Evolutionary conservation across 2,329 filamentous ascomycete species (phyloP).

Genomic region (Pseudogymnoascus sp.): DNA sequence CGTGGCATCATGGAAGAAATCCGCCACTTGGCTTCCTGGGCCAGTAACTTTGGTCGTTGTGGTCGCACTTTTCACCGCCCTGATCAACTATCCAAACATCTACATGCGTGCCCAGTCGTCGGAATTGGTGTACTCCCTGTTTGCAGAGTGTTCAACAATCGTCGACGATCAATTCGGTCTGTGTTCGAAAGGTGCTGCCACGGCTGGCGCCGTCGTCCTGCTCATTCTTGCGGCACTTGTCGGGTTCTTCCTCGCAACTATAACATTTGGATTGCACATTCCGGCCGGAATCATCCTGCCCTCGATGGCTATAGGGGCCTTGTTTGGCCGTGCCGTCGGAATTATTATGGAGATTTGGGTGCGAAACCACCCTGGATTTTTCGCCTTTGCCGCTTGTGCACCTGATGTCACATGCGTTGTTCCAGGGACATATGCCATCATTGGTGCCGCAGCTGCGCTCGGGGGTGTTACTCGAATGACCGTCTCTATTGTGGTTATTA

Average conservation of each 20-base stretch:
- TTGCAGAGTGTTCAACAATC: slow-evolving; percentile 78
- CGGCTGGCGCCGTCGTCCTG: slow-evolving; percentile 72
- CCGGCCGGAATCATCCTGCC: slow-evolving; percentile 93
- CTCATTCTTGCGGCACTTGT: slow-evolving; percentile 74
- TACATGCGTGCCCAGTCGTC: slow-evolving; percentile 93
- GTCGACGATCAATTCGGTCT: slow-evolving; percentile 82
- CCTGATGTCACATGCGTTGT: slow-evolving; percentile 84
- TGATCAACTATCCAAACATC: slow-evolving; percentile 91
- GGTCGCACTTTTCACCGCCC: slow-evolving; percentile 73
- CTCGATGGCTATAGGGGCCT: slow-evolving; percentile 89
- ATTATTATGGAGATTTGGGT: slow-evolving; percentile 88
- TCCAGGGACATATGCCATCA: slow-evolving; percentile 91
- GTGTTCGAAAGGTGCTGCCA: slow-evolving; percentile 78
- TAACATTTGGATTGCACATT: slow-evolving; percentile 91
- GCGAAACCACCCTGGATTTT: slow-evolving; percentile 63
- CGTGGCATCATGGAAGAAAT: slow-evolving; percentile 72
- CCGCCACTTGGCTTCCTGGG: slow-evolving; percentile 53
- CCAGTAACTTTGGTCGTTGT: slow-evolving; percentile 73
- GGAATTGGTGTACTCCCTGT: slow-evolving; percentile 84
- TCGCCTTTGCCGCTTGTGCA: slow-evolving; percentile 73
- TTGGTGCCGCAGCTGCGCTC: slow-evolving; percentile 89
- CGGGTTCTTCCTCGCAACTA: slow-evolving; percentile 74
- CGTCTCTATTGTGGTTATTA: slow-evolving; percentile 96
- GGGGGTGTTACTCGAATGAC: slow-evolving; percentile 94
- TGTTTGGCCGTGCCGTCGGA: slow-evolving; percentile 82